Evolutionary conservation across 331 rosid species (phyloP).

Genomic region (Acacia concinna): DNA sequence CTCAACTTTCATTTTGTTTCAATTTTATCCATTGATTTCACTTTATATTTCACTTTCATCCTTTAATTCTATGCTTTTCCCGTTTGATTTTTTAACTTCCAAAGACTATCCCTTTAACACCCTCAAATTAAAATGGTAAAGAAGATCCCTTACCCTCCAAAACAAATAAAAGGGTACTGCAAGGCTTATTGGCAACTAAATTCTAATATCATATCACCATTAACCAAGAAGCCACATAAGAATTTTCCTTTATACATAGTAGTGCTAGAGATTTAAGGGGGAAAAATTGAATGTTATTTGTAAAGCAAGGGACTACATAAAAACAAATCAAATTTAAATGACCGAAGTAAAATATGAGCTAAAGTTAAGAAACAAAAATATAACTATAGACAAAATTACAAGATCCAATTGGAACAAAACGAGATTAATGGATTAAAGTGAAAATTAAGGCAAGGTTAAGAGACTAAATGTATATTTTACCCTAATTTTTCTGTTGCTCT

Average conservation of each 20-base stretch:
- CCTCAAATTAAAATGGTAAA: not conserved
- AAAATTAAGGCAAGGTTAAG: not conserved
- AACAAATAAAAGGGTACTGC: not conserved
- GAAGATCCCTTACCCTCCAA: not conserved
- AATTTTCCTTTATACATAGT: not conserved
- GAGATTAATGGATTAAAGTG: not conserved
- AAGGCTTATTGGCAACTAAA: not conserved
- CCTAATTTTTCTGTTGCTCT: not conserved
- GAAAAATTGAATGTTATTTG: not conserved
- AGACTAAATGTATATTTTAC: not conserved
- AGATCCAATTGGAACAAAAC: not conserved
- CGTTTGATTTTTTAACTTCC: not conserved
- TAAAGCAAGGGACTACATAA: not conserved
- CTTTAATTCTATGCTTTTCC: not conserved
- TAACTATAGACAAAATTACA: not conserved
- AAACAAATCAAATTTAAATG: not conserved
- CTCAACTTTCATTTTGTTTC: not conserved
- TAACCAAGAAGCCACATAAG: not conserved
- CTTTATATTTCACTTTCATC: not conserved
- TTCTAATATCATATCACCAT: not conserved
- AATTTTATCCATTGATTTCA: not conserved
- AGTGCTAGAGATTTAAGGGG: not conserved
- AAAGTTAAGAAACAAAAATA: not conserved
- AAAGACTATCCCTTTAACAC: not conserved
- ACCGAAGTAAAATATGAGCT: not conserved